Conservation (phyloP, 2,329 filamentous ascomycete species). For the Aspergillus carbonarius region DNA sequence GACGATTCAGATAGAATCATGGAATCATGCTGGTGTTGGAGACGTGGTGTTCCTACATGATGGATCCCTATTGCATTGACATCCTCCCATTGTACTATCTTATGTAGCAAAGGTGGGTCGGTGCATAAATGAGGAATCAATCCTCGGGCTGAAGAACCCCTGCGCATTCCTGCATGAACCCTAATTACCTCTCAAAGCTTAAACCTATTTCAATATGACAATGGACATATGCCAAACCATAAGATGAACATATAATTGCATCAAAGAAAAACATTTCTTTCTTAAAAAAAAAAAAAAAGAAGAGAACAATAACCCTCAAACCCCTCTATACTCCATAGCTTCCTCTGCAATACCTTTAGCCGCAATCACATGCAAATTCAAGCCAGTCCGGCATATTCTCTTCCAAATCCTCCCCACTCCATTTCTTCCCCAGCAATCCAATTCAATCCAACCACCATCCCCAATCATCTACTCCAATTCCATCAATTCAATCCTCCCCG, state of each 20-base stretch:
- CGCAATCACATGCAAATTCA: not conserved
- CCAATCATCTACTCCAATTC: not conserved
- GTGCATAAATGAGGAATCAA: too few species aligned
- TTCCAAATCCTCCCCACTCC: not conserved
- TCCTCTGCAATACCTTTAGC: not conserved
- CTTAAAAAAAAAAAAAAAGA: too few species aligned
- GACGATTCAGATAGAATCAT: too few species aligned
- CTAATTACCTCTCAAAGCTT: not conserved
- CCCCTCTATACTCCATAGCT: not conserved
- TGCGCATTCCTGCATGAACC: constrained; percentile 1
- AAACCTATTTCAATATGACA: not conserved
- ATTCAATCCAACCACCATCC: not conserved
- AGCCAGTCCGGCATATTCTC: not conserved
- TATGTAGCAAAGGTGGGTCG: too few species aligned
- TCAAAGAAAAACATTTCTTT: too few species aligned
- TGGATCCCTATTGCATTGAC: too few species aligned
- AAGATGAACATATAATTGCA: too few species aligned
- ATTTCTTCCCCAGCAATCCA: not conserved
- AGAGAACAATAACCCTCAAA: not conserved
- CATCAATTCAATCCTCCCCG: not conserved
- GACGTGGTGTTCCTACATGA: too few species aligned
- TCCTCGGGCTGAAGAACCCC: not conserved
- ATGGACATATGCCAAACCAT: not conserved
- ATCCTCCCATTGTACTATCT: not conserved
- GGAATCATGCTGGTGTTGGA: too few species aligned